Base-by-base conservation (phyloP, 129 eudicot genomes). In the Helianthus tuberosus region DNA sequence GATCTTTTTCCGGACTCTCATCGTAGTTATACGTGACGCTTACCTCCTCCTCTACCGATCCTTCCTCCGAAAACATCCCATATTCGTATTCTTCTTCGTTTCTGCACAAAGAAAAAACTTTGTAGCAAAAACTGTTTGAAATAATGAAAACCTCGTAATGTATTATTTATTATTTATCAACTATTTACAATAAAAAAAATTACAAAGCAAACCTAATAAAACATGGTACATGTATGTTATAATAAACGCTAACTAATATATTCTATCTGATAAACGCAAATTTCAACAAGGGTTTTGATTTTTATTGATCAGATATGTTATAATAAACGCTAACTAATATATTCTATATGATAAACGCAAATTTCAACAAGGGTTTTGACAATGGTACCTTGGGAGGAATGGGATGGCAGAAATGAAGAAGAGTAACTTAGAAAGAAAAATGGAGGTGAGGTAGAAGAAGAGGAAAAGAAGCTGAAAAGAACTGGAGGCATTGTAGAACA, bases 371-470 rank as follows among this genome's bases (percentile, higher is more conserved):
- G 47, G 47, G 47, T 6, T 39, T 43, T 43, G 8, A 43, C 1
- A 0, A 5, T 14, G 8, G 8, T 20, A 89, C 97, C 97, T 88
- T 74, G 72, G 83, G 81, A 78, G 52, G 74, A 86, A 79, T 39
- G 85, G 87, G 64, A 83, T 84, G 78, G 89, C 77, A 46, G 84
- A 86, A 79, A 92, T 61, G 70, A 82, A 85, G 76, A 77, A 41
- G 82, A 91, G 79, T 67, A 91, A 35, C 63, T 88, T 91, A 66
- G 89, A 76, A 68, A 91, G 81, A 17, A 81, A 82, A 71, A 89
- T 78, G 75, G 94, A 91, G 27, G 91, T 79, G 86, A 95, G 74
- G 69, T 83, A 89, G 90, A 89, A 86, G 89, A 91, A 91, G 84
- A 95, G 75, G 89, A 88, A 87, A 68, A 95, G 87, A 32, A 91